Conservation (phyloP, 23 red algal species). For the Chondrus crispus region DNA sequence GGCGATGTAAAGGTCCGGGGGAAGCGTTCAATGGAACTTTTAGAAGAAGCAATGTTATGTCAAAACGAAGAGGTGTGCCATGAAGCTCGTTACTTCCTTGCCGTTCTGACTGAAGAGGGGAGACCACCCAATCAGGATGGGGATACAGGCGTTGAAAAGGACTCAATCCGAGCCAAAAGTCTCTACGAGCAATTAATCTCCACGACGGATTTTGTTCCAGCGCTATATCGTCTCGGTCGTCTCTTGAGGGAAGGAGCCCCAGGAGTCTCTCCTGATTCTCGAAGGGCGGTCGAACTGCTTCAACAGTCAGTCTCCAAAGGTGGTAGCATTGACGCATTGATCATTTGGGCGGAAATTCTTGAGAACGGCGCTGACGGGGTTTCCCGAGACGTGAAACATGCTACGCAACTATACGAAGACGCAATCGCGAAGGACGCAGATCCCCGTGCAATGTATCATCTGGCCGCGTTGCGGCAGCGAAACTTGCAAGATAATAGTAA, state of each 20-base stretch:
- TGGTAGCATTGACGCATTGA: not conserved
- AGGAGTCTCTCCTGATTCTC: not conserved
- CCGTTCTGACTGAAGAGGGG: not conserved
- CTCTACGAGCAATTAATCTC: not conserved
- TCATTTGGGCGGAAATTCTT: not conserved
- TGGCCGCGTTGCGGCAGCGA: too few relatives aligned
- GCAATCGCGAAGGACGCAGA: not conserved
- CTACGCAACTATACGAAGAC: not conserved
- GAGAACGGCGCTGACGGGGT: constrained; percentile 15
- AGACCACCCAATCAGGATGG: not conserved
- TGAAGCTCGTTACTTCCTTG: not conserved
- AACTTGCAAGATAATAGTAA: not conserved
- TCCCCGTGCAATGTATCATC: not conserved
- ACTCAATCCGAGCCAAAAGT: not conserved
- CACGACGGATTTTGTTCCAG: not conserved
- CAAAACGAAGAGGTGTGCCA: not conserved
- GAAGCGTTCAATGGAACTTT: too few relatives aligned
- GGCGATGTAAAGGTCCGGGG: too few relatives aligned
- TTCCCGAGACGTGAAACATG: not conserved
- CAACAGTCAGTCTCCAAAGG: not conserved
- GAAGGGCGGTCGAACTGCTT: not conserved
- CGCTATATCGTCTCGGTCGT: not conserved
- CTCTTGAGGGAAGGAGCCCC: not conserved
- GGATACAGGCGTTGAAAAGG: not conserved
- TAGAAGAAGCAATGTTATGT: not conserved